Percentiles rank a stretch among this genome's conserved stretches.
phyloP scores from a whole-genome alignment of 2,329 filamentous ascomycete genomes.

The Colletotrichum musae region DNA sequence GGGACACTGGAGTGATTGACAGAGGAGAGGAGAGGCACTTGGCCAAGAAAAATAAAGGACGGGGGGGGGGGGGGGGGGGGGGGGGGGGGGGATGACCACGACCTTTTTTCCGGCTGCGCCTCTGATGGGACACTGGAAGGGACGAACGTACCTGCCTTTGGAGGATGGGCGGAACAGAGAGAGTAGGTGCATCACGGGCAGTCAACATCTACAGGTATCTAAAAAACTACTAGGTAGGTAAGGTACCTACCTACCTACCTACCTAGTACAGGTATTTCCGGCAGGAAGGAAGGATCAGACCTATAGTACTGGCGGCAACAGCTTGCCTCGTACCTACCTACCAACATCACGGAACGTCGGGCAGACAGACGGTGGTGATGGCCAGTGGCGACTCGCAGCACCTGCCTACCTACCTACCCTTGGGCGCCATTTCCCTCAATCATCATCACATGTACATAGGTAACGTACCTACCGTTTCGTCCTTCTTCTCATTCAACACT shows the following conservation, averaged over 20 bases:
- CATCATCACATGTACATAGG: too few species aligned
- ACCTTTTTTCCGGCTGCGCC: slow-evolving; percentile 14
- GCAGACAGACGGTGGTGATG: background rate
- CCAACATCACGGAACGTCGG: background rate
- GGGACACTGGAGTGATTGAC: too few species aligned
- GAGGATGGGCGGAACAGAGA: background rate
- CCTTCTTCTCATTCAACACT: too few species aligned
- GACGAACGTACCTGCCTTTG: background rate
- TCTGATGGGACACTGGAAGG: slow-evolving; percentile 9
- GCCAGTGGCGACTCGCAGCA: too few species aligned
- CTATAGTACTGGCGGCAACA: too few species aligned
- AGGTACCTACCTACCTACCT: background rate
- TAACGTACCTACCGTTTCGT: too few species aligned
- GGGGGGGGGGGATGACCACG: background rate
- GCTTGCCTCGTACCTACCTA: background rate
- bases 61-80: background rate
- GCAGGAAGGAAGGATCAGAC: too few species aligned
- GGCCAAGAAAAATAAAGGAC: slow-evolving; percentile 3
- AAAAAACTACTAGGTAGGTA: too few species aligned
- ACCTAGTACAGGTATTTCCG: background rate
- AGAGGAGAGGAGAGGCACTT: slow-evolving; percentile 1
- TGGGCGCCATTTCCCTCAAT: too few species aligned
- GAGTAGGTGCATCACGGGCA: background rate
- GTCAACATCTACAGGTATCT: background rate
- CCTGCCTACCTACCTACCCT: too few species aligned